phyloP scores from a whole-genome alignment of 1,284 basidiomycete genomes.

The Mycena citricolor region DNA sequence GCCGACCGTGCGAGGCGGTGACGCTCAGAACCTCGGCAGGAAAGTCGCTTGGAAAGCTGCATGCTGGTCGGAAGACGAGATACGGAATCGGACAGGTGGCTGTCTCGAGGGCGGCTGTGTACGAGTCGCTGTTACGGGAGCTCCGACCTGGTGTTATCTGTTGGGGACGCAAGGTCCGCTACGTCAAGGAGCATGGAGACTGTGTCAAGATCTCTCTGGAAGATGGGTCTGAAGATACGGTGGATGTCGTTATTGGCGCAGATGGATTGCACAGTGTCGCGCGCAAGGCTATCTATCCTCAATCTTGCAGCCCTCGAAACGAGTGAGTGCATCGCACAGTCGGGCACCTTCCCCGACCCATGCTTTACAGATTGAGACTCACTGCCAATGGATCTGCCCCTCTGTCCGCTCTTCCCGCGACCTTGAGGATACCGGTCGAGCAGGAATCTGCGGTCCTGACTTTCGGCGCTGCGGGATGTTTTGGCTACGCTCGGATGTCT shows the following conservation, averaged over 20 bases:
- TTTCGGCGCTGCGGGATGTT: constrained; percentile 38
- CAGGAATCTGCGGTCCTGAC: constrained; percentile 36
- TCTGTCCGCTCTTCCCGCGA: constrained; percentile 28
- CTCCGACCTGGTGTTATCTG: constrained; percentile 28
- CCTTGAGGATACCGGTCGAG: constrained; percentile 29
- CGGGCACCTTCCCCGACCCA: no score
- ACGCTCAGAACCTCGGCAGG: constrained; percentile 37
- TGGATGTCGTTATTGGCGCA: constrained; percentile 40
- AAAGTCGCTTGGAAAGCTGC: constrained; percentile 28
- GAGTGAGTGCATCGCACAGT: constrained; percentile 31
- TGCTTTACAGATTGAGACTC: constrained; percentile 33
- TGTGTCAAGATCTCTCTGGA: constrained; percentile 31
- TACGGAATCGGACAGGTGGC: constrained; percentile 35
- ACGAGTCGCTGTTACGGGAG: constrained; percentile 33
- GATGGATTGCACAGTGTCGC: constrained; percentile 39
- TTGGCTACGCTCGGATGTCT: constrained; percentile 34
- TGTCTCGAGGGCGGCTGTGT: constrained; percentile 34
- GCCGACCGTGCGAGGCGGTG: constrained; percentile 29
- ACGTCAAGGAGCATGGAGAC: constrained; percentile 29
- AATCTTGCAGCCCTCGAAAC: constrained; percentile 32
- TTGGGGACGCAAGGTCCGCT: constrained; percentile 32
- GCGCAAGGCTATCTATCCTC: constrained; percentile 32
- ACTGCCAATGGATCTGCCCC: constrained; percentile 39
- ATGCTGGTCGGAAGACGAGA: constrained; percentile 28
- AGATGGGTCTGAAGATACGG: constrained; percentile 33